Conservation (phyloP, 495 filamentous ascomycete species). For the Aspergillus carlsbadensis region DNA sequence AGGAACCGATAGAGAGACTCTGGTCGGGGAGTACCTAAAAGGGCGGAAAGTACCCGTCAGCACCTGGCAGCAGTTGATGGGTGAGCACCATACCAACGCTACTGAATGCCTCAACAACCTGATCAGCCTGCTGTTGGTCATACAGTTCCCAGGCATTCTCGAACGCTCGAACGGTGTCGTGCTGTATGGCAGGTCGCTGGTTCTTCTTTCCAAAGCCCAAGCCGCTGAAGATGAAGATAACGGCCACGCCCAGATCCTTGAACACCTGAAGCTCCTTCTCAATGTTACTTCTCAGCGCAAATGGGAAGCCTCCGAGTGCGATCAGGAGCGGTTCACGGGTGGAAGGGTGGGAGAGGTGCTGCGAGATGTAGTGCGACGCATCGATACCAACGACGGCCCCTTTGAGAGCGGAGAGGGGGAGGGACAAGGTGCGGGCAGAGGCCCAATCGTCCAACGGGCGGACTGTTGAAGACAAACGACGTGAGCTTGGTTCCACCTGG, state of each 20-base stretch:
- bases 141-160: slow-evolving; percentile 82
- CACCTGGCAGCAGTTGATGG: background rate
- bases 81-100: slow-evolving; percentile 63
- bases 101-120: slow-evolving; percentile 81
- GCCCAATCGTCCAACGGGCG: slow-evolving; percentile 61
- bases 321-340: slow-evolving; percentile 82
- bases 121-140: slow-evolving; percentile 70
- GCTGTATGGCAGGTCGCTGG: slow-evolving; percentile 50
- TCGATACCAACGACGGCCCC: slow-evolving; percentile 80
- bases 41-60: background rate
- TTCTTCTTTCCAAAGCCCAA: slow-evolving; percentile 73
- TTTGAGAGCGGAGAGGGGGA: slow-evolving; percentile 63
- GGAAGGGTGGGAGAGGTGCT: slow-evolving; percentile 63
- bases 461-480: slow-evolving; percentile 38
- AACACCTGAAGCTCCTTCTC: slow-evolving; percentile 69
- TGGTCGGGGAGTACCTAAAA: slow-evolving; percentile 53
- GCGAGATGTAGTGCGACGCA: slow-evolving; percentile 81
- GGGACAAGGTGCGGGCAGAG: slow-evolving; percentile 48
- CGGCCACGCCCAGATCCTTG: slow-evolving; percentile 59
- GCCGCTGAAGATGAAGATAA: slow-evolving; percentile 88
- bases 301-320: slow-evolving; percentile 86
- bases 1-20: slow-evolving; percentile 69
- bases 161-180: slow-evolving; percentile 46
- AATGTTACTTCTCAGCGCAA: slow-evolving; percentile 68
- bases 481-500: slow-evolving; percentile 4